Percentiles rank a stretch among this genome's conserved stretches.
Evolutionary conservation across 2,329 filamentous ascomycete genomes (phyloP).

Genomic region (Xylaria sp.): DNA sequence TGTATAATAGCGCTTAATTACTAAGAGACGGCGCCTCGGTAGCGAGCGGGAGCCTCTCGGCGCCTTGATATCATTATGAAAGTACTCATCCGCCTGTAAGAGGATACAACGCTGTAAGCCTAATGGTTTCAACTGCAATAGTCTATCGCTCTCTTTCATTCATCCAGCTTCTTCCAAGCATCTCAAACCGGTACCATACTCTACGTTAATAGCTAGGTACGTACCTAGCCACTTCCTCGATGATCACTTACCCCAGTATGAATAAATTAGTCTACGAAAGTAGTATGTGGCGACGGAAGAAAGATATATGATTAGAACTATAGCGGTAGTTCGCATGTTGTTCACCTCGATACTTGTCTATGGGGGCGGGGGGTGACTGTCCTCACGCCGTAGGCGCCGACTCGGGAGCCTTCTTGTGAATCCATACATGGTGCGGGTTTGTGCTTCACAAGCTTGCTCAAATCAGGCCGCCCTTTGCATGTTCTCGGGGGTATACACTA

Average conservation of each 20-base stretch:
- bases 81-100: background rate
- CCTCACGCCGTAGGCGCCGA: constrained; percentile 6
- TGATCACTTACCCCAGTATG: constrained; percentile 1
- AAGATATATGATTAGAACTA: constrained; percentile 12
- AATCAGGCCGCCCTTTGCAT: background rate
- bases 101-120: background rate
- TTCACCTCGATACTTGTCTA: constrained; percentile 19
- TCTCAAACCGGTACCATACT: background rate
- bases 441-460: constrained; percentile 7
- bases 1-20: constrained; percentile 1
- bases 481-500: background rate
- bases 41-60: constrained; percentile 1
- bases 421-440: constrained; percentile 11
- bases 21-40: background rate
- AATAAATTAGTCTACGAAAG: background rate
- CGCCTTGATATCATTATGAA: background rate
- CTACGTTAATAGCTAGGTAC: background rate
- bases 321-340: constrained; percentile 12
- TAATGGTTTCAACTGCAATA: background rate
- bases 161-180: background rate
- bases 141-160: background rate
- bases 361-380: constrained; percentile 14
- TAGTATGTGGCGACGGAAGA: constrained; percentile 12
- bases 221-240: background rate
- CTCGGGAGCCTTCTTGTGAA: constrained; percentile 2